A percentile compares a stretch with the other conserved stretches of the same genome.
These are phyloP conservation scores for Fusarium phyllophilum DNA, from an alignment of 2,329 filamentous ascomycete genomes.

Conservation along the genomic window DNA sequence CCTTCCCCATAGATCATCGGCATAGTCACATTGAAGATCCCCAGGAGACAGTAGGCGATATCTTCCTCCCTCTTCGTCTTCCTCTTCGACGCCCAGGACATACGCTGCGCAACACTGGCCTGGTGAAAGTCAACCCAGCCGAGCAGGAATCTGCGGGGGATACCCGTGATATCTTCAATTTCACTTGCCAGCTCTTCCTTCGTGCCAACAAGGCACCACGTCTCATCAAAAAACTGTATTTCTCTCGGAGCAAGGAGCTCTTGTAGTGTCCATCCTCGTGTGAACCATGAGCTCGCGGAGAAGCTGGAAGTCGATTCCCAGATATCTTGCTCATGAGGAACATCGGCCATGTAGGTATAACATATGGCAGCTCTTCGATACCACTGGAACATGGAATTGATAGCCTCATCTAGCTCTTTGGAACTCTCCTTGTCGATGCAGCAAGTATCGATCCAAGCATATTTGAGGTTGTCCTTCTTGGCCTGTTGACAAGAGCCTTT, in stretches of 20 bases:
- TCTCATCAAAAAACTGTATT: not conserved
- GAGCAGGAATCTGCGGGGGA: not conserved
- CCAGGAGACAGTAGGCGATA: slow-evolving; percentile 1
- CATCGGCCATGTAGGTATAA: not conserved
- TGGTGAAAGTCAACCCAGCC: not conserved
- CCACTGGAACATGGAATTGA: slow-evolving; percentile 13
- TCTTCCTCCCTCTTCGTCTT: slow-evolving; percentile 6
- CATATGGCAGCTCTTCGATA: not conserved
- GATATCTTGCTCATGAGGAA: not conserved
- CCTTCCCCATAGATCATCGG: slow-evolving; percentile 7
- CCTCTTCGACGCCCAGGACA: slow-evolving; percentile 7
- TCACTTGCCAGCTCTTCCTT: not conserved
- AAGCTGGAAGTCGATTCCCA: not conserved
- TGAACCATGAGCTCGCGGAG: slow-evolving; percentile 3
- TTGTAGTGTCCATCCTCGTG: slow-evolving; percentile 6
- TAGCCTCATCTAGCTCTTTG: slow-evolving; percentile 1
- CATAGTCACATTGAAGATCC: not conserved
- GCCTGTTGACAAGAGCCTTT: not conserved
- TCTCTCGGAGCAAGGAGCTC: not conserved
- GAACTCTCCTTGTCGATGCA: slow-evolving; percentile 12
- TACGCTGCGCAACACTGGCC: slow-evolving; percentile 5
- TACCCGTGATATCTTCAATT: not conserved
- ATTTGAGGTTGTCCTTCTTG: not conserved
- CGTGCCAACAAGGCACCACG: not conserved
- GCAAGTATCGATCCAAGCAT: slow-evolving; percentile 10